Conservation (phyloP, 1,139 yeast species). For the Kodamaea alishanica region DNA sequence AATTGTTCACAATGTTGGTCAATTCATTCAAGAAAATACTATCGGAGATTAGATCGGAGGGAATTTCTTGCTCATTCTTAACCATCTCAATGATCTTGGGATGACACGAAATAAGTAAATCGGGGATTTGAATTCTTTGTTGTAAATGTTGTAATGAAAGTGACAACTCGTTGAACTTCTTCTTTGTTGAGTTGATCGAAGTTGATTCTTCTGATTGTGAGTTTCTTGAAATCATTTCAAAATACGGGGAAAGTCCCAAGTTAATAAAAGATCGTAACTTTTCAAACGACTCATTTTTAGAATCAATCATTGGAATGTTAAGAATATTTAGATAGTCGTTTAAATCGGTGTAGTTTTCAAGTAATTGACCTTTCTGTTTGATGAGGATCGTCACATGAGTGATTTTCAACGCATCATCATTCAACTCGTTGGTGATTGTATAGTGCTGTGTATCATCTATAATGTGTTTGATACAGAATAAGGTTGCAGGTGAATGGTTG, state of each 20-base stretch:
- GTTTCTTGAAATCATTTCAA: constrained; percentile 24
- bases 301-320: constrained; percentile 29
- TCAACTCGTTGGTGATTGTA: constrained; percentile 16
- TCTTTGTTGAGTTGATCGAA: constrained; percentile 46
- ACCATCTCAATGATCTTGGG: constrained; percentile 42
- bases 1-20: constrained; percentile 63
- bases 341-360: constrained; percentile 17
- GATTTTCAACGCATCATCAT: constrained; percentile 5
- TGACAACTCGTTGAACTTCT: constrained; percentile 67
- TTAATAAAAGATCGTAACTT: constrained; percentile 56
- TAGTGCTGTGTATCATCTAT: constrained; percentile 14
- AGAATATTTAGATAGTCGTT: constrained; percentile 41
- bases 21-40: constrained; percentile 58
- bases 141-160: constrained; percentile 66
- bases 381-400: constrained; percentile 34
- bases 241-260: constrained; percentile 39
- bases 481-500: constrained; percentile 19
- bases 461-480: constrained; percentile 18
- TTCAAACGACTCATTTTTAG: constrained; percentile 42
- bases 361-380: constrained; percentile 40
- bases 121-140: constrained; percentile 67
- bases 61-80: constrained; percentile 18
- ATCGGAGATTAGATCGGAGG: constrained; percentile 33
- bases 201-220: constrained; percentile 13
- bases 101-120: constrained; percentile 52